These are phyloP conservation scores for Cicer chorassanicum DNA, from an alignment of 306 rosid species.

Conservation along the genomic window DNA sequence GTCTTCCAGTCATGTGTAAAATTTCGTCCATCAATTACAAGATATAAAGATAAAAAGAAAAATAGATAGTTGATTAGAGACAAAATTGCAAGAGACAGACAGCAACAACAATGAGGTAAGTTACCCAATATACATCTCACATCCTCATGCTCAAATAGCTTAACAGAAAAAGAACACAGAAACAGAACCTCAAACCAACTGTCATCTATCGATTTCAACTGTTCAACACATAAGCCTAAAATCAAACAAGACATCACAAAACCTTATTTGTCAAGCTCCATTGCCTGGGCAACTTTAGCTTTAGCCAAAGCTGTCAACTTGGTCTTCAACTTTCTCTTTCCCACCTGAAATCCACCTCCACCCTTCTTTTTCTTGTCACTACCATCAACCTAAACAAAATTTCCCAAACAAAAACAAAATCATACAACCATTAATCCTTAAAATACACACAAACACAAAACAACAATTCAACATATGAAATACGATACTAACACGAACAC, in stretches of 20 bases:
- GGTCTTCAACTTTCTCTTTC: conserved; percentile 84
- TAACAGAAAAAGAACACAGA: conserved; percentile 12
- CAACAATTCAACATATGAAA: neutral
- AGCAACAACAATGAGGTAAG: neutral
- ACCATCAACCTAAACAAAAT: conserved; percentile 70
- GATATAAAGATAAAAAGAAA: neutral
- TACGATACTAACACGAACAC: too few relatives aligned
- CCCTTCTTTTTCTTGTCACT: conserved; percentile 68
- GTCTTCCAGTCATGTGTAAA: conserved; percentile 25
- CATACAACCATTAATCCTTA: conserved; percentile 11
- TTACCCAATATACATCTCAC: conserved; percentile 36
- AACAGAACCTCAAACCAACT: conserved; percentile 26
- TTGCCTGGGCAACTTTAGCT: conserved; percentile 86
- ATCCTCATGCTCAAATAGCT: neutral
- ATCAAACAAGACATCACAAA: conserved; percentile 7
- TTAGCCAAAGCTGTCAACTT: conserved; percentile 73
- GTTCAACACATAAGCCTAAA: neutral
- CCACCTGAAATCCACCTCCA: conserved; percentile 77
- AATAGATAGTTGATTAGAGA: neutral
- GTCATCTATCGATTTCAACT: conserved; percentile 33
- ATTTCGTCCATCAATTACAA: conserved; percentile 20
- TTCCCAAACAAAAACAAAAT: conserved; percentile 30
- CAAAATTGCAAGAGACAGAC: conserved; percentile 20
- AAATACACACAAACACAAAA: neutral
- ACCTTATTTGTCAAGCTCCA: conserved; percentile 85